Evolutionary conservation across 805 yeast species (phyloP).

Genomic region (Wickerhamiella kurtzmanii): DNA sequence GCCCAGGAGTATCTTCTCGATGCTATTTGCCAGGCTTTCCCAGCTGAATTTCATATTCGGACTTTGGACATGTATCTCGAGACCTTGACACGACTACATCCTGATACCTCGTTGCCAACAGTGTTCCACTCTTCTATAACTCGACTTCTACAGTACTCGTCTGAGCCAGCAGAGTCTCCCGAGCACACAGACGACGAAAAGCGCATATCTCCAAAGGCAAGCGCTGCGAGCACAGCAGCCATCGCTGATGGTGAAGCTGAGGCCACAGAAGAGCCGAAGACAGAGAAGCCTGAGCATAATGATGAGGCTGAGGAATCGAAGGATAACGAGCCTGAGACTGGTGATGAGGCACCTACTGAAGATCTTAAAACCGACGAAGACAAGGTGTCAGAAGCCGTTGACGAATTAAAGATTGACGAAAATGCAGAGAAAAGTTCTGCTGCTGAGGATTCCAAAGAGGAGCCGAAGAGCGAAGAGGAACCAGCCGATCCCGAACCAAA

Average conservation of each 20-base stretch:
- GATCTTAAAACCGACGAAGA: conserved; percentile 8
- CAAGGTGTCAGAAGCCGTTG: conserved; percentile 3
- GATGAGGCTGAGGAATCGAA: conserved; percentile 14
- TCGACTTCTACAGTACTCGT: conserved; percentile 29
- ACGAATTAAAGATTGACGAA: background rate
- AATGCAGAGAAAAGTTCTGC: background rate
- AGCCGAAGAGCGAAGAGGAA: background rate
- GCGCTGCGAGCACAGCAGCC: conserved; percentile 16
- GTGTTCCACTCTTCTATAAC: conserved; percentile 59
- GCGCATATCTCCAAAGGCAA: conserved; percentile 3
- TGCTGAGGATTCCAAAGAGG: background rate
- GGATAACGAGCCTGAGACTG: conserved; percentile 11
- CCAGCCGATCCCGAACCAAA: background rate
- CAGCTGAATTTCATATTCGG: conserved; percentile 74
- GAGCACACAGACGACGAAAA: background rate
- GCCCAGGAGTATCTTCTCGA: conserved; percentile 90
- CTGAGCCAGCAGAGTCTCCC: conserved; percentile 22
- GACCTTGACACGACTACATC: conserved; percentile 53
- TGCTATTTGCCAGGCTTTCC: conserved; percentile 86
- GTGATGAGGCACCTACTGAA: conserved; percentile 9
- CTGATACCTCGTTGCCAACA: conserved; percentile 53
- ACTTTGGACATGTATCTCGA: conserved; percentile 57
- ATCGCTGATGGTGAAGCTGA: too few species aligned
- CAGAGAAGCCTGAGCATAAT: conserved; percentile 9
- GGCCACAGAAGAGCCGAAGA: conserved; percentile 17